Percentiles rank a stretch among this genome's conserved stretches.
phyloP scores from a whole-genome alignment of 306 rosid species.

The Vigna angularis region DNA sequence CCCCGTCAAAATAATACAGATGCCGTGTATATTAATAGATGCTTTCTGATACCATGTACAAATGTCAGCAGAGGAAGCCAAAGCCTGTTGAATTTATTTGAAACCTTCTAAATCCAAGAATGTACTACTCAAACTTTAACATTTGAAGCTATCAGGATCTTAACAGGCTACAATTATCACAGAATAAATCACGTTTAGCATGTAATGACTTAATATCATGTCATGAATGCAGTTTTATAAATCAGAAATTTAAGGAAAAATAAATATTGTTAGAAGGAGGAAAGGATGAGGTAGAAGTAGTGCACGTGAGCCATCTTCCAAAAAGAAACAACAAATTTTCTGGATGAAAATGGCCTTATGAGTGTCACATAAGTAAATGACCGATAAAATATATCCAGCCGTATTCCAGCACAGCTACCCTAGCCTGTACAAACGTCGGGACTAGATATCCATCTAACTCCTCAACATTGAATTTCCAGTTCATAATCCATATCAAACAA shows the following conservation, averaged over 20 bases:
- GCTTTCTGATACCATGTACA: conserved; percentile 16
- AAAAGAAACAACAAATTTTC: neutral
- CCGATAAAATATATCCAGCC: conserved; percentile 3
- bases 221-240: conserved; percentile 8
- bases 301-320: conserved; percentile 7
- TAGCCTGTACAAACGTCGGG: neutral
- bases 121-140: conserved; percentile 12
- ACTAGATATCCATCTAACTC: conserved; percentile 15
- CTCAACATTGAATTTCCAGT: conserved; percentile 20
- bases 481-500: conserved; percentile 3
- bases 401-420: neutral
- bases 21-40: conserved; percentile 1
- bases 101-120: conserved; percentile 3
- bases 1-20: conserved; percentile 2
- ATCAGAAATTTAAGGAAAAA: neutral
- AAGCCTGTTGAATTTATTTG: conserved; percentile 15
- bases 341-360: neutral
- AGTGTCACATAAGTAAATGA: neutral
- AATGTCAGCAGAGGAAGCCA: conserved; percentile 26
- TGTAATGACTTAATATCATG: neutral
- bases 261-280: neutral
- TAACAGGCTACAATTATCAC: conserved; percentile 13
- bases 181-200: conserved; percentile 15
- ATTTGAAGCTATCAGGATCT: conserved; percentile 21
- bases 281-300: conserved; percentile 9